Evolutionary conservation across 169 alveolate species (phyloP).

Genomic region (Eimeria brunetti): DNA sequence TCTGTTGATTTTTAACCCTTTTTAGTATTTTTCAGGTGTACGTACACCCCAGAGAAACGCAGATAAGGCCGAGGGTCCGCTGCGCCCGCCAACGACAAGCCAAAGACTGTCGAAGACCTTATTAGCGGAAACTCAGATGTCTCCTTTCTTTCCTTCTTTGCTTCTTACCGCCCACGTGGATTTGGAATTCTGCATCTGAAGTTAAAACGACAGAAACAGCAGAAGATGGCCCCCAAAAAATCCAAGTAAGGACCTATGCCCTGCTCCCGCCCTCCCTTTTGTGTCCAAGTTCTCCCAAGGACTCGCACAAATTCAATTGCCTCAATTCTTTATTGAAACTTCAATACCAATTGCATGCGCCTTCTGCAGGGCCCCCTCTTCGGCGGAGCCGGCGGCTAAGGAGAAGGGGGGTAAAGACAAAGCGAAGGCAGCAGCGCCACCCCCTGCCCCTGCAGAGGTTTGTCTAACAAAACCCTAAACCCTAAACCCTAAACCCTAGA

Average conservation of each 20-base stretch:
- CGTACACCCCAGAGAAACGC: background rate
- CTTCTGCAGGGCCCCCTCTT: background rate
- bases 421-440: constrained; percentile 4
- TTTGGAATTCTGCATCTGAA: background rate
- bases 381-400: constrained; percentile 28
- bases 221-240: constrained; percentile 60
- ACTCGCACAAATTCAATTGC: background rate
- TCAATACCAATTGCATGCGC: background rate
- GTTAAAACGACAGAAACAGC: background rate
- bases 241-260: background rate
- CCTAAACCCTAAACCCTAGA: background rate
- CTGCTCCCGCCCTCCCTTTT: background rate
- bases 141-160: background rate
- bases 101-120: constrained; percentile 1
- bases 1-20: background rate
- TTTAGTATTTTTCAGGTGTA: background rate
- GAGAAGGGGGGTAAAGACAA: constrained; percentile 47
- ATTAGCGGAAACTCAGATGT: background rate
- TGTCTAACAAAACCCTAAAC: background rate
- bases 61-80: background rate
- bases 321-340: background rate
- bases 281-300: background rate
- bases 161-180: background rate
- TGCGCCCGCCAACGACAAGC: constrained; percentile 18
- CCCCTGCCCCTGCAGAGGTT: background rate